phyloP scores from a whole-genome alignment of 225 moss, liverwort and hornwort species.

The Pseudoscleropodium purum region DNA sequence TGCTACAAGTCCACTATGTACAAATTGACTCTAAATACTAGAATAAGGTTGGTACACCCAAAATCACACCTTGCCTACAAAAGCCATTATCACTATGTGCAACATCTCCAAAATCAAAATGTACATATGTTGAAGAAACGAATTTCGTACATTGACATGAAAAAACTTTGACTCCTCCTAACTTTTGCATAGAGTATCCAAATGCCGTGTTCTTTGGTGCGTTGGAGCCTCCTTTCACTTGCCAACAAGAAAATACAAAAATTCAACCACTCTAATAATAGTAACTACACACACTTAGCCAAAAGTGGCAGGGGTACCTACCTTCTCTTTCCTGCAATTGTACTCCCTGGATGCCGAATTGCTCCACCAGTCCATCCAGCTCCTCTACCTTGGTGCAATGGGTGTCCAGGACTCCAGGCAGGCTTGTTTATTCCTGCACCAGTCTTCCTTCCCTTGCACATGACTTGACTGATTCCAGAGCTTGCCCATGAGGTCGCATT shows the following conservation, averaged over 20 bases:
- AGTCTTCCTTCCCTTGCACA: background rate
- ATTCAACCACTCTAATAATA: background rate
- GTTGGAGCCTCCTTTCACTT: background rate
- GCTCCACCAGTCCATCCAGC: background rate
- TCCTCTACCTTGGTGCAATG: background rate
- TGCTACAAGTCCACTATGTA: background rate
- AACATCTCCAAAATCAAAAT: background rate
- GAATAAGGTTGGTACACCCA: background rate
- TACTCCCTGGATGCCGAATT: too few relatives aligned
- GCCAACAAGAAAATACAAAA: too few relatives aligned
- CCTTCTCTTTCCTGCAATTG: background rate
- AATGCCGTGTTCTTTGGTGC: accelerated
- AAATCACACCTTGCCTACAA: accelerated
- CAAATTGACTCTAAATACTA: accelerated
- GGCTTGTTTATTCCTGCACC: background rate
- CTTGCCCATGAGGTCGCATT: background rate
- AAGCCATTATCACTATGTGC: accelerated
- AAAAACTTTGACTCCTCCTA: background rate
- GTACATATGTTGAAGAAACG: accelerated
- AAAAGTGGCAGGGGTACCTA: background rate
- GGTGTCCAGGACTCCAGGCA: background rate
- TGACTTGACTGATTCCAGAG: background rate
- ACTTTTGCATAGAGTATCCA: background rate
- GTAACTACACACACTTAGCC: too few relatives aligned
- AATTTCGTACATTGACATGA: background rate